Conservation (phyloP, 306 rosid genomes). For the apple (Malus domestica) region ASM211411v1 NC_041796.1:3346001-3346500, state of each 20-base stretch:
- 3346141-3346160: slow-evolving; percentile 3
- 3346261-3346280: slow-evolving; percentile 24
- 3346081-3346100: not conserved
- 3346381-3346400: slow-evolving; percentile 16
- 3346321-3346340: slow-evolving; percentile 29
- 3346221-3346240: slow-evolving; percentile 30
- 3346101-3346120: slow-evolving; percentile 3
- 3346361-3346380: slow-evolving; percentile 9
- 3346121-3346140: slow-evolving; percentile 11
- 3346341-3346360: slow-evolving; percentile 25
- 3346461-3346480: slow-evolving; percentile 5
- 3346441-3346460: slow-evolving; percentile 4
- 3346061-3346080: not conserved
- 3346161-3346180: slow-evolving; percentile 10
- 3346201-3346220: slow-evolving; percentile 10
- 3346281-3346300: slow-evolving; percentile 23
- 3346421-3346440: slow-evolving; percentile 8
- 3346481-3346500: slow-evolving; percentile 3
- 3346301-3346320: slow-evolving; percentile 23
- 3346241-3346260: slow-evolving; percentile 32
- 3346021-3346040: slow-evolving; percentile 4
- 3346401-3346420: slow-evolving; percentile 12
- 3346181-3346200: slow-evolving; percentile 5
- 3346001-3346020: slow-evolving; percentile 12
- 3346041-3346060: not conserved